Percentiles rank a stretch among this genome's conserved stretches.
These are phyloP conservation scores for Stentor roeselii DNA, from an alignment of 73 alveolate genomes.

Conservation along the genomic window DNA sequence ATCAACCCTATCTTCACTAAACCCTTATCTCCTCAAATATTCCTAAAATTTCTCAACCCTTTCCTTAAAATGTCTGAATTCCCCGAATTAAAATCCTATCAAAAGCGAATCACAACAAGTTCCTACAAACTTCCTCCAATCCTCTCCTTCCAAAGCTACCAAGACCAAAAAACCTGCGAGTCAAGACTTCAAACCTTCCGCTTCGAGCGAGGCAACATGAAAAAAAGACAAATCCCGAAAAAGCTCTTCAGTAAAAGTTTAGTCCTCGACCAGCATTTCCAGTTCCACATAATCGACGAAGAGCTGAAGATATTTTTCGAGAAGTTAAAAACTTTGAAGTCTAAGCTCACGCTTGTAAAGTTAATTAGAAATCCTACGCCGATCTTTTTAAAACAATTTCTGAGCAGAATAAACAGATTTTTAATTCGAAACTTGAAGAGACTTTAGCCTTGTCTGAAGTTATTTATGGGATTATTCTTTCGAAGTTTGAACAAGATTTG, in stretches of 20 bases:
- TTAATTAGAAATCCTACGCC: neutral
- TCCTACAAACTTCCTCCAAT: no score
- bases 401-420: neutral
- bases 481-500: neutral
- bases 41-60: no score
- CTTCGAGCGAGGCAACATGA: neutral
- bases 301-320: conserved; percentile 14
- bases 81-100: no score
- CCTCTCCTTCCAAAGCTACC: no score
- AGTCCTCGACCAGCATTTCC: conserved; percentile 13
- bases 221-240: neutral
- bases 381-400: neutral
- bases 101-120: no score
- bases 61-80: no score
- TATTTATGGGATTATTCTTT: neutral
- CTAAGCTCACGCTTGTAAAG: neutral
- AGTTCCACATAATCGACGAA: conserved; percentile 14
- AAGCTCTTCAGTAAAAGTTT: neutral
- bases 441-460: neutral
- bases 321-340: neutral
- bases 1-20: no score
- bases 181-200: neutral
- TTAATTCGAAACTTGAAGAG: conserved; percentile 21
- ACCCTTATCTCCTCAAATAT: no score
- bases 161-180: no score